Base-by-base conservation (phyloP, 2,329 filamentous ascomycete species). In the Fusarium sp. region DNA sequence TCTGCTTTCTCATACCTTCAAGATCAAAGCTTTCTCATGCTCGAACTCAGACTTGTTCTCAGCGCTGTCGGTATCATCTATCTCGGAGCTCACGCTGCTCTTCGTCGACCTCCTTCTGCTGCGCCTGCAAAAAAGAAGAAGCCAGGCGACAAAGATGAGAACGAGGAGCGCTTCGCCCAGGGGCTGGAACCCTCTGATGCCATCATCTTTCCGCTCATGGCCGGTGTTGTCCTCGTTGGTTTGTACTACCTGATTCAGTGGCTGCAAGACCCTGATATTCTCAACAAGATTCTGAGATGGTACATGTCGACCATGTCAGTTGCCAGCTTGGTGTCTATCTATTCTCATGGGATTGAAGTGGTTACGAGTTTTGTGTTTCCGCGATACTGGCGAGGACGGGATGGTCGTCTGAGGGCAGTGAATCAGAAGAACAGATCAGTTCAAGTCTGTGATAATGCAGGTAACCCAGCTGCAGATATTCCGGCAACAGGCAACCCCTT, bases 171-270 rank as follows among this genome's bases (percentile, higher is more conserved):
- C 12, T 82, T 78, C 46, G 61, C 77, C 4, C 87, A 70, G 81
- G 88, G 64, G 75, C 85, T 89, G 10, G 78, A 80, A 58, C 89
- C 92, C 2, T 89, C 87, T 0, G 95, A 98, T 78, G 95, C 93
- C 47, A 87, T 98, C 70, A 79, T 97, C 73, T 92, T 97, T 67
- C 96, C 95, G 3, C 72, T 97, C 33, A 83, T 94, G 56, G 94
- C 94, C 8, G 93, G 89, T 3, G 75, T 83, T 11, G 88, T 91
- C 2, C 86, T 98, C 10, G 85, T 89, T 41, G 89, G 89, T 7
- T 84, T 98, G 13, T 98, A 98, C 82, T 90, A 94, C 73, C 83
- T 97, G 62, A 93, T 98, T 76, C 93, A 97, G 77, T 96, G 91
- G 86, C 87, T 97, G 57, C 85, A 95, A 69, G 92, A 97, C 74